These are phyloP conservation scores for Apiospora saccharicola DNA, from an alignment of 2,329 filamentous ascomycete genomes.

Conservation along the genomic window DNA sequence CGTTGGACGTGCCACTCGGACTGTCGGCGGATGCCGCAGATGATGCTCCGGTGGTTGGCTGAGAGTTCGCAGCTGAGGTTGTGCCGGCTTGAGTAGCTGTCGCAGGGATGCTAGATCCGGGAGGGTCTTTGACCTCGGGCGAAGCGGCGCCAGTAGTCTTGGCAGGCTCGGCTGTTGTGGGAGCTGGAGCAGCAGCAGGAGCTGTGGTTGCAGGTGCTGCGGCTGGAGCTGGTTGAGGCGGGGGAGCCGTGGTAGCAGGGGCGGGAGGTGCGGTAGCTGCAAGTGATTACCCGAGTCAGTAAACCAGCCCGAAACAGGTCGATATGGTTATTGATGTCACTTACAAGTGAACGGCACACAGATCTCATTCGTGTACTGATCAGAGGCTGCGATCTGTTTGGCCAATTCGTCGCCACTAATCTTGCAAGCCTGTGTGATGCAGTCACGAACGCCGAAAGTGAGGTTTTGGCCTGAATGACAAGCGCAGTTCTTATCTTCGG, in stretches of 20 bases:
- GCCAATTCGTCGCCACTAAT: conserved; percentile 12
- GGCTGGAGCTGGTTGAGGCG: neutral
- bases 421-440: conserved; percentile 29
- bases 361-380: neutral
- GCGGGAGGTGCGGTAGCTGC: conserved; percentile 21
- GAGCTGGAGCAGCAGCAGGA: neutral
- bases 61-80: neutral
- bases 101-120: neutral
- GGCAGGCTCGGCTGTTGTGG: neutral
- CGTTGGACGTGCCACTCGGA: neutral
- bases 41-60: conserved; percentile 5
- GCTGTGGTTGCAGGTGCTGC: neutral
- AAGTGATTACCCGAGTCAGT: conserved; percentile 22
- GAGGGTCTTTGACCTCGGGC: neutral
- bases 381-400: conserved; percentile 14
- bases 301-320: neutral
- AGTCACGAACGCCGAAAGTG: conserved; percentile 27
- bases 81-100: neutral
- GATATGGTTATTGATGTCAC: neutral
- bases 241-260: conserved; percentile 16
- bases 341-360: conserved; percentile 25
- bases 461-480: conserved; percentile 24
- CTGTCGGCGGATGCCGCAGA: conserved; percentile 8
- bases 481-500: conserved; percentile 25
- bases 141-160: conserved; percentile 13